Evolutionary conservation across 768 basidiomycete species (phyloP).

Genomic region (Trametes coccinea): DNA sequence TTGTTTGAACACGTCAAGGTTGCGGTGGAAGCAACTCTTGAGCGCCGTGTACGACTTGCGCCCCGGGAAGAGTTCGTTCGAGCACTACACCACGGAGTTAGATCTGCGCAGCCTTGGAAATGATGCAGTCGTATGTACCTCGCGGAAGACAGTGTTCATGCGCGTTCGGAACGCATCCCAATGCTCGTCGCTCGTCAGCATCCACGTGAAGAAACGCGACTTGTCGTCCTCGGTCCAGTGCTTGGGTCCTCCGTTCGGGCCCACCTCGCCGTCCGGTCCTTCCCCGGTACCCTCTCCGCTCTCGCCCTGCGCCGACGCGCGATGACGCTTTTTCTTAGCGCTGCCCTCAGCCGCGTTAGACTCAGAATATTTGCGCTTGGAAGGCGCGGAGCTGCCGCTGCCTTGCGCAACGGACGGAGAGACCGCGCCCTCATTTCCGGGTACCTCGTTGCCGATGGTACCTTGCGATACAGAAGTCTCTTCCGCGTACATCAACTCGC

Average conservation of each 20-base stretch:
- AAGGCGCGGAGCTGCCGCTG: background rate
- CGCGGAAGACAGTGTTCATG: conserved; percentile 81
- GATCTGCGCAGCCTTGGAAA: background rate
- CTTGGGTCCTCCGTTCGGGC: conserved; percentile 56
- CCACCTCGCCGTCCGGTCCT: conserved; percentile 19
- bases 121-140: conserved; percentile 43
- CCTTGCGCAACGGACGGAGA: background rate
- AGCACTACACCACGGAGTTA: conserved; percentile 49
- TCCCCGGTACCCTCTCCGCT: conserved; percentile 13
- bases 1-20: conserved; percentile 83
- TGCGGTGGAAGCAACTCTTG: conserved; percentile 84
- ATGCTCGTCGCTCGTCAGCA: conserved; percentile 77
- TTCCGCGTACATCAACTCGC: conserved; percentile 6
- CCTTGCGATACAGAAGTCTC: background rate
- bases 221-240: conserved; percentile 89
- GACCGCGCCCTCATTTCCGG: background rate
- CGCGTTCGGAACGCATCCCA: conserved; percentile 78
- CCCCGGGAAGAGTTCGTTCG: conserved; percentile 65
- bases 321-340: conserved; percentile 16
- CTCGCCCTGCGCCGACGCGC: background rate
- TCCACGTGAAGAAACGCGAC: conserved; percentile 73
- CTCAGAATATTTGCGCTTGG: conserved; percentile 24
- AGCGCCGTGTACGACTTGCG: conserved; percentile 84
- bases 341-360: conserved; percentile 2
- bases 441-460: background rate